These are phyloP conservation scores for Rusavskia elegans DNA, from an alignment of 495 filamentous ascomycete species.

Conservation along the genomic window DNA sequence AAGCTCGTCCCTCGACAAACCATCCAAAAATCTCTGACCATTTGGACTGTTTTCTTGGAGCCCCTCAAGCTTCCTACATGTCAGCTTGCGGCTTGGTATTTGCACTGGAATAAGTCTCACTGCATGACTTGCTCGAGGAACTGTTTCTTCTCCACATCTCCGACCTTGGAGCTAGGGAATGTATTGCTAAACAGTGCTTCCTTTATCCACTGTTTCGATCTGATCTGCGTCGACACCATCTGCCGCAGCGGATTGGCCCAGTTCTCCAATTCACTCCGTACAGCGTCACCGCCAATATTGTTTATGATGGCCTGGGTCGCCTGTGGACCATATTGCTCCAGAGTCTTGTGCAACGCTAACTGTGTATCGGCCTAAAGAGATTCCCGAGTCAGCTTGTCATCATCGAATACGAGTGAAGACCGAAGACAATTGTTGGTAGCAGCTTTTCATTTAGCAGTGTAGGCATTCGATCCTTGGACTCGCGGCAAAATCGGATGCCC, in stretches of 20 bases:
- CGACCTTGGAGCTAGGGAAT: conserved; percentile 49
- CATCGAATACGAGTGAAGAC: too few species aligned
- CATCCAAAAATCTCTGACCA: conserved; percentile 54
- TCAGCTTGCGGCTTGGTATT: conserved; percentile 10
- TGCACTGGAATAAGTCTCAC: conserved; percentile 21
- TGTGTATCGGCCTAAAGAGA: conserved; percentile 19
- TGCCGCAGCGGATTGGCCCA: conserved; percentile 66
- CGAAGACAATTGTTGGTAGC: too few species aligned
- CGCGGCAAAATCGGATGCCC: too few species aligned
- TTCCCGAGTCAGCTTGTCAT: too few species aligned
- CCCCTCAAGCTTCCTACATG: conserved; percentile 38
- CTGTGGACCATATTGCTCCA: conserved; percentile 42
- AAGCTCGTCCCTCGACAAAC: conserved; percentile 52
- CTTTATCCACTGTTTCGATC: conserved; percentile 44
- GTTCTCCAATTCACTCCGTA: conserved; percentile 61
- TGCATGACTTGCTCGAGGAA: conserved; percentile 45
- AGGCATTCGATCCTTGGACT: too few species aligned
- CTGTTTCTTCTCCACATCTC: conserved; percentile 38
- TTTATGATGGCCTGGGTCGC: conserved; percentile 41
- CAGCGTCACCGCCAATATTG: conserved; percentile 60
- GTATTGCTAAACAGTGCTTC: conserved; percentile 32
- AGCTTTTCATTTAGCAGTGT: too few species aligned
- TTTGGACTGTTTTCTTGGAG: conserved; percentile 36
- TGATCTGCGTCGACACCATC: conserved; percentile 48
- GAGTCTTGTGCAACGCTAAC: conserved; percentile 31